These are phyloP conservation scores for Saturnispora hagleri DNA, from an alignment of 805 yeast species.

Conservation along the genomic window DNA sequence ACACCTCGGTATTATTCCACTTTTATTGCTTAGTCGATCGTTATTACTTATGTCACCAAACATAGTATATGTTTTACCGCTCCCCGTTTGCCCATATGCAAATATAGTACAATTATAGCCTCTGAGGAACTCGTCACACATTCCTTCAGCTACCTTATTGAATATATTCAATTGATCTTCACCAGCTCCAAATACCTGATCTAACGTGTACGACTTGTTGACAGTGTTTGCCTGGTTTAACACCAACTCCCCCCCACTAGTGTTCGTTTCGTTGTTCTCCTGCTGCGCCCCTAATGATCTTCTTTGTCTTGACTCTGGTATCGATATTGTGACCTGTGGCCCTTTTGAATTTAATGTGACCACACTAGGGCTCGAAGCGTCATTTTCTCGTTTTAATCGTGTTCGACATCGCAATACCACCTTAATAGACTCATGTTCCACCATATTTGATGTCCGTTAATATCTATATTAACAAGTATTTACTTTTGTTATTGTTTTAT, in stretches of 20 bases:
- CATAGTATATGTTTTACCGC: conserved; percentile 56
- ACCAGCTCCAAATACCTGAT: conserved; percentile 45
- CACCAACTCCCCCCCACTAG: background rate
- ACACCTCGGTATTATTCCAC: conserved; percentile 46
- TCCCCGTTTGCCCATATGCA: conserved; percentile 56
- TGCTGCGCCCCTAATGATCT: background rate
- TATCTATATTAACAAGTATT: background rate
- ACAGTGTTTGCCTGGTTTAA: background rate
- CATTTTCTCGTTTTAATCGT: conserved; percentile 35
- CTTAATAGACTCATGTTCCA: conserved; percentile 30
- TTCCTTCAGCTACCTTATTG: conserved; percentile 37
- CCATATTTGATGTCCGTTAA: background rate
- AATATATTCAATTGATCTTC: conserved; percentile 41
- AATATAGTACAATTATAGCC: conserved; percentile 49
- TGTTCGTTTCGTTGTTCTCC: background rate
- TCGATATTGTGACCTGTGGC: conserved; percentile 6
- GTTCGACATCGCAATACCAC: conserved; percentile 50
- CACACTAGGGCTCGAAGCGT: conserved; percentile 38
- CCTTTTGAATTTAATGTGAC: conserved; percentile 35
- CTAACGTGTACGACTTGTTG: conserved; percentile 37
- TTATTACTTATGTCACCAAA: conserved; percentile 30
- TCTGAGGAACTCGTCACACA: conserved; percentile 39
- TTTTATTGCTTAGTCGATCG: background rate
- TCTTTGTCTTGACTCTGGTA: conserved; percentile 6
- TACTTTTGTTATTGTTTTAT: background rate